A percentile compares a stretch with the other conserved stretches of the same genome.
Conservation (phyloP, 192 early-diverging fungal species). For the Mortierella alpina region DNA sequence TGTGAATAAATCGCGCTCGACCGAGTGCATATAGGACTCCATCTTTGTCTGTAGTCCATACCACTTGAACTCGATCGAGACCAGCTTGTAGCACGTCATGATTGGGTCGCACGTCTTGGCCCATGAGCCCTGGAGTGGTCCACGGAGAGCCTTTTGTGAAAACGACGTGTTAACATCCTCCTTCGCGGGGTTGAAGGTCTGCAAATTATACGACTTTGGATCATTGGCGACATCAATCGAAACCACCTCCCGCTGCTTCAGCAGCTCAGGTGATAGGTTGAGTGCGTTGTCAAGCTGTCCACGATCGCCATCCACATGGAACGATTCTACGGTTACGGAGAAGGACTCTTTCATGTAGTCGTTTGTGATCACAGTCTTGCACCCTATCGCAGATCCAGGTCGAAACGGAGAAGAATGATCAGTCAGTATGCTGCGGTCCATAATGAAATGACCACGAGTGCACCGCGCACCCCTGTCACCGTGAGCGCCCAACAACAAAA, state of each 20-base stretch:
- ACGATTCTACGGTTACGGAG: constrained; percentile 78
- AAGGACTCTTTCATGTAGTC: constrained; percentile 79
- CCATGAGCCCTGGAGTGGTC: constrained; percentile 73
- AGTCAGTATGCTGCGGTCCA: constrained; percentile 14
- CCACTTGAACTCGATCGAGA: constrained; percentile 83
- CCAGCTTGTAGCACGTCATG: constrained; percentile 88
- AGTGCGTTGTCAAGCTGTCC: constrained; percentile 77
- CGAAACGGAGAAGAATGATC: neutral
- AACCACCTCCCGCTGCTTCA: constrained; percentile 74
- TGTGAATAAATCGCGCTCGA: constrained; percentile 64
- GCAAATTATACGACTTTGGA: constrained; percentile 37
- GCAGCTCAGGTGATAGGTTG: constrained; percentile 48
- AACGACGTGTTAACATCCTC: constrained; percentile 75
- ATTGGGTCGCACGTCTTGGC: constrained; percentile 71
- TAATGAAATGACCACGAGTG: constrained; percentile 28
- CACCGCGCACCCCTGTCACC: neutral
- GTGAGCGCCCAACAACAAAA: constrained; percentile 3
- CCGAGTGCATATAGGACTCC: constrained; percentile 71
- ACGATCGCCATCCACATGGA: constrained; percentile 75
- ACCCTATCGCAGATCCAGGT: constrained; percentile 2
- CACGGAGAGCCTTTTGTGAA: constrained; percentile 76
- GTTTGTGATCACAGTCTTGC: constrained; percentile 60
- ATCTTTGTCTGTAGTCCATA: constrained; percentile 75
- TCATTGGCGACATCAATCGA: constrained; percentile 79
- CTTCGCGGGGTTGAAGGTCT: constrained; percentile 52